Evolutionary conservation across 306 rosid genomes (phyloP), one percentile per base, ranked within the genome.

Genomic region (Carpinus viminea): DNA sequence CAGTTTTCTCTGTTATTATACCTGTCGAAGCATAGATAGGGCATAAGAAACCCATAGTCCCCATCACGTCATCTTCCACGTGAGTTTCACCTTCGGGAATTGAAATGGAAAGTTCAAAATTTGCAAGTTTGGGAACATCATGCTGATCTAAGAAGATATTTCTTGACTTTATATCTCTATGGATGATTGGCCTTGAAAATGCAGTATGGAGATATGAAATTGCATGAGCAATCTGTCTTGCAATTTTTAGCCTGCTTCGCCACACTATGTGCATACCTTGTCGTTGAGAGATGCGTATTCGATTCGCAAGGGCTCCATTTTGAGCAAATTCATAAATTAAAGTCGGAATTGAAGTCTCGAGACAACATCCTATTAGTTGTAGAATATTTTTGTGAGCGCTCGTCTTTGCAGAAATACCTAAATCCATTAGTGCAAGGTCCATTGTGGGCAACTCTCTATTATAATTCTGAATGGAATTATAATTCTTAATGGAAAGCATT

Each of bases 101-200:
- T 21, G 80, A 43, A 3, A 80, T 5, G 4, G 76, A 50, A 2
- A 4, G 7, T 69, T 17, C 45, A 71, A 80, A 80, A 0, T 68
- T 68, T 36, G 2, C 52, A 41, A 65, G 43, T 47, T 73, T 73
- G 38, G 59, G 50, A 41, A 20, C 57, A 11, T 28, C 46, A 3
- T 79, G 52, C 21, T 47, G 36, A 48, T 68, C 66, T 43, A 75
- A 75, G 70, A 56, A 74, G 45, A 75, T 34, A 16, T 56, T 36
- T n/a, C 12, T 16, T 8, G 31, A 0, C 3, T 10, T 48, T 31
- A 75, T 16, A 38, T 81, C 17, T 21, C 77, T 26, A 60, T 75
- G 76, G 17, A 75, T 75, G 56, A 70, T 57, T 13, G 64, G 64
- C 21, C 34, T 20, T 1, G 64, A 57, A 7, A 57, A 57, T 24